A percentile compares a stretch with the other conserved stretches of the same genome.
Evolutionary conservation across 306 rosid species (phyloP).

Genomic region (Quercus variabilis): DNA sequence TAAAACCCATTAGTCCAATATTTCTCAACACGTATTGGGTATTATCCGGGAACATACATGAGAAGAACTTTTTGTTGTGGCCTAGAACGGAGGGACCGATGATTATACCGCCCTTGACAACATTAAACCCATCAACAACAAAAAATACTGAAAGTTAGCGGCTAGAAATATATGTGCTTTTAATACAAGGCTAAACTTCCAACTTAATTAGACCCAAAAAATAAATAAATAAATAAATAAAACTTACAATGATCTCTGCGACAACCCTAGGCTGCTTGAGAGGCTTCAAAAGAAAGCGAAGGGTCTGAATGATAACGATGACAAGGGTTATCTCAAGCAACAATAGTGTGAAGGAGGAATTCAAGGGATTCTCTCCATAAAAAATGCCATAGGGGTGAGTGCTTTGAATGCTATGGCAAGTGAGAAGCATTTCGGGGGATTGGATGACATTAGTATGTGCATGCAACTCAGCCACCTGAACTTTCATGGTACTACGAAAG

Average conservation of each 20-base stretch:
- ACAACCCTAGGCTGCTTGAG: slow-evolving; percentile 64
- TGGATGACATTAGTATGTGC: neutral
- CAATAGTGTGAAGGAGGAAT: slow-evolving; percentile 32
- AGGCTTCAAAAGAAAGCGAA: slow-evolving; percentile 62
- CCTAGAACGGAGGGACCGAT: slow-evolving; percentile 76
- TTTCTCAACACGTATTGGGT: slow-evolving; percentile 37
- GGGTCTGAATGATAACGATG: slow-evolving; percentile 14
- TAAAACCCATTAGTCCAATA: slow-evolving; percentile 61
- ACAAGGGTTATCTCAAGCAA: slow-evolving; percentile 42
- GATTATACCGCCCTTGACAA: slow-evolving; percentile 70
- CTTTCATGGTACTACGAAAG: neutral
- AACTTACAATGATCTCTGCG: slow-evolving; percentile 67
- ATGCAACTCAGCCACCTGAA: neutral
- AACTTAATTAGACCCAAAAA: too few relatives aligned
- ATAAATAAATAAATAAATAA: neutral
- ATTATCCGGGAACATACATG: slow-evolving; percentile 6
- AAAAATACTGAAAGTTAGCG: neutral
- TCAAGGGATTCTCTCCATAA: slow-evolving; percentile 41
- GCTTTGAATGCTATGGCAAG: neutral
- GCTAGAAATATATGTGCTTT: neutral
- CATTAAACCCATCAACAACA: neutral
- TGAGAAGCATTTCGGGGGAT: neutral
- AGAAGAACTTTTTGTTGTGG: slow-evolving; percentile 26
- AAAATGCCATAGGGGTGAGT: slow-evolving; percentile 22
- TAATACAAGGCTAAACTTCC: too few relatives aligned